Base-by-base conservation (phyloP, 768 basidiomycete genomes). In the Boletus reticulatus region DNA sequence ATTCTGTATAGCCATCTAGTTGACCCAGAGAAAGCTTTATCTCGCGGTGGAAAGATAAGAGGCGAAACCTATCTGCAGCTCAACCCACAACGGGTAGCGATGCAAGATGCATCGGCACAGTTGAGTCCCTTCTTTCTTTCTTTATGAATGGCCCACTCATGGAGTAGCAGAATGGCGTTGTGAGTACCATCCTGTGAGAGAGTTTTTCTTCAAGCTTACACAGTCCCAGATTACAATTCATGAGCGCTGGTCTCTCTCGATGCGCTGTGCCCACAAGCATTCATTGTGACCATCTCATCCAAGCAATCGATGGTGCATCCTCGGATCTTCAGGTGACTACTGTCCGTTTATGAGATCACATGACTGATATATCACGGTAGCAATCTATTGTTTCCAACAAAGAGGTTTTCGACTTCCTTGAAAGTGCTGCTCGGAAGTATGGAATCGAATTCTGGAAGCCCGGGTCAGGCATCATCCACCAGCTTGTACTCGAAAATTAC, bases 401-500 rank as follows among this genome's bases (percentile, higher is more conserved):
- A 75, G 97, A 99, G 70, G 96, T 99, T 13, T 99, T 98, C 65
- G 92, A 98, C 66, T 99, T 99, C 70, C 76, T 99, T 56, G 87
- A 96, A 73, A 95, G 92, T 61, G 94, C 94, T 16, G 87, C 90
- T 29, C 80, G 80, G 61, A 94, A 92, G 71, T 93, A 92, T 68
- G 92, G 96, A 31, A 97, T 98, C 61, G 96, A 98, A 73, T 99
- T 98, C 72, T 98, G 97, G 96, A 79, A 83, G 64, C 97, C 97
- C 32, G 97, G 97, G 31, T 73, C 72, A 16, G 91, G 91, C 19
- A 94, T 92, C 59, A 96, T 99, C 59, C 97, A 99, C 71, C 97
- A 98, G 69, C 97, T 98, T 56, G 96, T 99, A 4, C 79, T 99
- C 54, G 96, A 99, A 73, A 96, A 96, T 65, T 98, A 98, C 68